These are phyloP conservation scores for Elsinoe australis DNA, from an alignment of 2,329 filamentous ascomycete genomes.

Conservation along the genomic window DNA sequence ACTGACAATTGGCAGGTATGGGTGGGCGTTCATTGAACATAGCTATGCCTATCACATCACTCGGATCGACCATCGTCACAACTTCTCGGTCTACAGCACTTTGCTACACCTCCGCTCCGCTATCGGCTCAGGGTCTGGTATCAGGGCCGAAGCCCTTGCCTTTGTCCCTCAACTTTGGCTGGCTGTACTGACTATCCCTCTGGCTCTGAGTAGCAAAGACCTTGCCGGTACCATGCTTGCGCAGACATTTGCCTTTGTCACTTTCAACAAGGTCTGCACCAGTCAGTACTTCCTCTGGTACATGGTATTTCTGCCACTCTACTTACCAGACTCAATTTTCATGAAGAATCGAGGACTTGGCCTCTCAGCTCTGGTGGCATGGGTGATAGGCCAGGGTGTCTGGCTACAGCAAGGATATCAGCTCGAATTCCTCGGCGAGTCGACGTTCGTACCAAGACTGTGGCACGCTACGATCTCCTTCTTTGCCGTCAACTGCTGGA, in stretches of 20 bases:
- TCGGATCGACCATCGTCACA: slow-evolving; percentile 92
- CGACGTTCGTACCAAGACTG: slow-evolving; percentile 78
- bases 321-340: slow-evolving; percentile 73
- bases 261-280: slow-evolving; percentile 98
- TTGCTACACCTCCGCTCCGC: slow-evolving; percentile 81
- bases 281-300: slow-evolving; percentile 99
- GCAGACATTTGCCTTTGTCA: slow-evolving; percentile 94
- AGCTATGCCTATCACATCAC: slow-evolving; percentile 90
- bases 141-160: slow-evolving; percentile 65
- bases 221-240: slow-evolving; percentile 79
- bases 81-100: slow-evolving; percentile 94
- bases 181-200: slow-evolving; percentile 65
- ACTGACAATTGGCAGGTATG: slow-evolving; percentile 52
- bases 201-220: slow-evolving; percentile 71
- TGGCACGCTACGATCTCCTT: slow-evolving; percentile 70
- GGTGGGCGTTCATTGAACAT: slow-evolving; percentile 72
- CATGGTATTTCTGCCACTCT: slow-evolving; percentile 83
- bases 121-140: slow-evolving; percentile 35
- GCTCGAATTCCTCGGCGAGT: slow-evolving; percentile 57
- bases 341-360: slow-evolving; percentile 55
- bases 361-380: slow-evolving; percentile 56
- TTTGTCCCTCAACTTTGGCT: slow-evolving; percentile 84
- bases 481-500: slow-evolving; percentile 80
- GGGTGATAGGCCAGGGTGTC: slow-evolving; percentile 61
- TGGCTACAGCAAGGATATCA: slow-evolving; percentile 47